phyloP scores from a whole-genome alignment of 129 eudicot genomes.

The Helichrysum umbraculigerum region DNA sequence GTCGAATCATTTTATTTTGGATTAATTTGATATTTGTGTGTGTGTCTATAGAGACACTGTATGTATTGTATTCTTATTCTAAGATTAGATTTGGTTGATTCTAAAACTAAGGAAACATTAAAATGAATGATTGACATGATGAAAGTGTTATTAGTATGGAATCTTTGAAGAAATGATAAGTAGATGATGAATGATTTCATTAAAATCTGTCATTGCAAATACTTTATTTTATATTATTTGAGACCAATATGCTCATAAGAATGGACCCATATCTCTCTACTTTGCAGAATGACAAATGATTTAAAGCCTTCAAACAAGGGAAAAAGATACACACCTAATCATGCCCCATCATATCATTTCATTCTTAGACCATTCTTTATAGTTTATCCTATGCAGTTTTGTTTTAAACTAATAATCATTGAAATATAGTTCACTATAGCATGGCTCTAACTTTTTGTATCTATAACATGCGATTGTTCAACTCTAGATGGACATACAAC shows the following conservation, averaged over 20 bases:
- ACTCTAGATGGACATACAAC: no score
- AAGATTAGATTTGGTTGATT: background rate
- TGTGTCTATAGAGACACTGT: background rate
- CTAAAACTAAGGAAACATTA: background rate
- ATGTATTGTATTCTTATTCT: no score
- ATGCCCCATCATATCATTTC: conserved; percentile 25
- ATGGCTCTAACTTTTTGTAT: no score
- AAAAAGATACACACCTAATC: conserved; percentile 22
- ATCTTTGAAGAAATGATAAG: conserved; percentile 29
- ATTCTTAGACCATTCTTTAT: background rate
- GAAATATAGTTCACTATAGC: no score
- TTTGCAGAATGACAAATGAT: conserved; percentile 25
- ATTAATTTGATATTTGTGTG: background rate
- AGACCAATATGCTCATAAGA: conserved; percentile 14
- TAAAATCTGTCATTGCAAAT: conserved; percentile 21
- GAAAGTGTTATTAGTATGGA: conserved; percentile 12
- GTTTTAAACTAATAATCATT: no score
- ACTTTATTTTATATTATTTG: conserved; percentile 4
- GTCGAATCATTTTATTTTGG: no score
- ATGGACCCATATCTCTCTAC: conserved; percentile 27
- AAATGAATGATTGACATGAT: background rate
- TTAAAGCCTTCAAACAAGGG: conserved; percentile 39
- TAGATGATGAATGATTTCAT: conserved; percentile 22
- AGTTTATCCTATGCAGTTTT: no score
- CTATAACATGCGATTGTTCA: no score